Evolutionary conservation across 495 filamentous ascomycete genomes (phyloP), one percentile per base, ranked within the genome.

Genomic region (Lichenothelia convexa): DNA sequence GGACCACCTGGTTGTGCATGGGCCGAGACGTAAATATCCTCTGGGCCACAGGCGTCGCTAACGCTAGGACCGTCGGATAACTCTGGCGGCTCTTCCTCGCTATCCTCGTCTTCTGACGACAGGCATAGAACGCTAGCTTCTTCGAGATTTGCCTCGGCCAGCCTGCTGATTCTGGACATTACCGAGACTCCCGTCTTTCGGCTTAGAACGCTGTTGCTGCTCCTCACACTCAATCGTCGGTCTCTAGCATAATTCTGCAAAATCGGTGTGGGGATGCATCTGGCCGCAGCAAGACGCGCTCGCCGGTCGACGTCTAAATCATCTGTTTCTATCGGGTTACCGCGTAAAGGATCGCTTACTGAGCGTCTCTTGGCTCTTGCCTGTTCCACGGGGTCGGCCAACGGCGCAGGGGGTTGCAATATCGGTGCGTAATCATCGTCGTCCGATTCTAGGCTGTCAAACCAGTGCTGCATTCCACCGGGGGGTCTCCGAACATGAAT

Each of bases 401-500:
- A 13, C 24, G 9, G 15, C 15, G 2, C 9, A 2, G 9, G 24
- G 2, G 24, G 15, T 11, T 13, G 15, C 9, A 13, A 29, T 29
- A 9, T 29, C 15, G 24, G 9, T 18, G 58, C 57, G 20, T 56
- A 49, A 15, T 50, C 49, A 16, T 49, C 53, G 36, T 57, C 53
- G 27, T 49, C 42, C 12, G 56, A 34, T 5, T 45, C 57, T n/a
- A n/a, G n/a, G n/a, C n/a, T n/a, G n/a, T 60, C 57, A 38, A 60
- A 60, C 57, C 57, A 60, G 40, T 60, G 50, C 39, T 57, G 47
- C 6, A 60, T 59, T 21, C 57, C 57, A 34, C 48, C 49, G 5
- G 57, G 57, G 23, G 57, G 57, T 12, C 54, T 40, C 8, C 49
- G 44, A 13, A 58, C 49, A 38, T 60, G 46, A 24, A 49, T 43